Conservation (phyloP, 768 basidiomycete species). For the Lactarius quietus region DNA sequence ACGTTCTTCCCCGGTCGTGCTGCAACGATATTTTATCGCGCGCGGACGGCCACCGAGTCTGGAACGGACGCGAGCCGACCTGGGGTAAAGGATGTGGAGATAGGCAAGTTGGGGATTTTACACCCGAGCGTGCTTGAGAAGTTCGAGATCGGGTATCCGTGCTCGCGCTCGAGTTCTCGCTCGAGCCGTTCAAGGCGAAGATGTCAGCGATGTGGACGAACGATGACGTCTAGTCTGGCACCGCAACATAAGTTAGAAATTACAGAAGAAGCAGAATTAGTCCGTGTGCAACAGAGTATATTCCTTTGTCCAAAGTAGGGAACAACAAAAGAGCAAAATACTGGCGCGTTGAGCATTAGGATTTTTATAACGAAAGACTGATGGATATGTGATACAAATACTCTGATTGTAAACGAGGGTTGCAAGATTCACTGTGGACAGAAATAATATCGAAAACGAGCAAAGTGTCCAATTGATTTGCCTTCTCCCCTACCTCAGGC, state of each 20-base stretch:
- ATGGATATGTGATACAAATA: slow-evolving; percentile 12
- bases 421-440: not conserved
- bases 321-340: not conserved
- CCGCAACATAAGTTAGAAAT: no score
- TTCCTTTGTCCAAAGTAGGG: not conserved
- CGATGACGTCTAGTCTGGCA: slow-evolving; percentile 34
- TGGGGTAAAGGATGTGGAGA: slow-evolving; percentile 54
- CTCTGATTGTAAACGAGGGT: not conserved
- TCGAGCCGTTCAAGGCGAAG: slow-evolving; percentile 90
- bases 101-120: slow-evolving; percentile 90
- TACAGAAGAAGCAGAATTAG: not conserved
- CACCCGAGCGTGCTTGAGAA: slow-evolving; percentile 90
- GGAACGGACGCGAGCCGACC: slow-evolving; percentile 44
- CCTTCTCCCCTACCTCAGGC: not conserved
- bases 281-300: not conserved
- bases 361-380: not conserved
- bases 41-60: slow-evolving; percentile 34
- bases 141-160: slow-evolving; percentile 93
- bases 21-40: slow-evolving; percentile 86
- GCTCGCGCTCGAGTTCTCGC: slow-evolving; percentile 92
- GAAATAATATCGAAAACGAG: not conserved
- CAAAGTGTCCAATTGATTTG: not conserved
- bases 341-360: not conserved
- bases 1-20: slow-evolving; percentile 96
- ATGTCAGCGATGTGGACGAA: slow-evolving; percentile 56